phyloP scores from a whole-genome alignment of 1,284 basidiomycete genomes.

The Sparassis latifolia region DNA sequence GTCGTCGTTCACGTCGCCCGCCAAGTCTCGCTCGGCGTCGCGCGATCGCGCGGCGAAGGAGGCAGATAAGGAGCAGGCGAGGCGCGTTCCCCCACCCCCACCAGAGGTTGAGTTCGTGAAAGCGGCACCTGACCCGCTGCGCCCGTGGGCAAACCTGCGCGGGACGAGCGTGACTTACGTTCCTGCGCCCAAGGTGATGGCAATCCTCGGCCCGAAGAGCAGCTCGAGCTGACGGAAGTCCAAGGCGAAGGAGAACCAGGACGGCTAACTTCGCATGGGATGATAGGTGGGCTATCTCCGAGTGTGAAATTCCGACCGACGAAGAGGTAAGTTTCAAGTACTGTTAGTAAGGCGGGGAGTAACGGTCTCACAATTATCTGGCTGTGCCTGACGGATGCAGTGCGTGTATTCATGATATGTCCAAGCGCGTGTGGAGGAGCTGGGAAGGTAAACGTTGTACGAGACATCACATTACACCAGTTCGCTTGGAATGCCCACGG shows the following conservation, averaged over 20 bases:
- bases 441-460: too few relatives aligned
- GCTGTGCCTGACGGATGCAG: too few relatives aligned
- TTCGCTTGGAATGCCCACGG: too few relatives aligned
- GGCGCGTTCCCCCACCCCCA: constrained; percentile 38
- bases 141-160: constrained; percentile 45
- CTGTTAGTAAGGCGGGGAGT: too few relatives aligned
- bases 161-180: constrained; percentile 34
- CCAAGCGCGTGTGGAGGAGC: too few relatives aligned
- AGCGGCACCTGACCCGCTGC: constrained; percentile 15
- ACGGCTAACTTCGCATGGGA: neutral
- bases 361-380: too few relatives aligned
- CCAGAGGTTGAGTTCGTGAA: constrained; percentile 28
- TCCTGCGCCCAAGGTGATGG: constrained; percentile 17
- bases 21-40: constrained; percentile 31
- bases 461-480: too few relatives aligned
- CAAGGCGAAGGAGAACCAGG: constrained; percentile 1
- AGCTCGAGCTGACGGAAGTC: neutral
- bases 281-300: too few relatives aligned
- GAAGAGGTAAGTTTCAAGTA: too few relatives aligned
- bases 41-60: constrained; percentile 19
- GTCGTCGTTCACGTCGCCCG: constrained; percentile 40
- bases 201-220: neutral
- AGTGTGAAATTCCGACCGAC: too few relatives aligned
- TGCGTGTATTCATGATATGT: too few relatives aligned
- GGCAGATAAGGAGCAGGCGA: constrained; percentile 27